A percentile compares a stretch with the other conserved stretches of the same genome.
These are phyloP conservation scores for Candida khao-thaluensis DNA, from an alignment of 805 yeast species.

Conservation along the genomic window DNA sequence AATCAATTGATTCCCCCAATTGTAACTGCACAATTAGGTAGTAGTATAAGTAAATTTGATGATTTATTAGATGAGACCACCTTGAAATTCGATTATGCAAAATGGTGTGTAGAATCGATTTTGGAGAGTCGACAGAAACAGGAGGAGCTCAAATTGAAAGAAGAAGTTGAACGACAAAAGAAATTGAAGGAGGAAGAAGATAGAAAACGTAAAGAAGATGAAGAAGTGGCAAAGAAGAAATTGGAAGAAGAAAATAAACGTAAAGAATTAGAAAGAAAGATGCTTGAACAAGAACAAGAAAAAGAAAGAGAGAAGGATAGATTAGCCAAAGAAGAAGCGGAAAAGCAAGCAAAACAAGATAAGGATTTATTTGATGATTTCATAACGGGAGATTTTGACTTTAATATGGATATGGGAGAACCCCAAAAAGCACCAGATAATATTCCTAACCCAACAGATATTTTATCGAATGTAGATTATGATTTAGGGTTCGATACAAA, in stretches of 20 bases:
- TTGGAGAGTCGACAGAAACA: slow-evolving; percentile 42
- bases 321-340: slow-evolving; percentile 19
- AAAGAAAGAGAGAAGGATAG: slow-evolving; percentile 17
- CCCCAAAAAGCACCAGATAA: slow-evolving; percentile 10
- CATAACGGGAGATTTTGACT: slow-evolving; percentile 18
- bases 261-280: slow-evolving; percentile 20
- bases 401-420: slow-evolving; percentile 17
- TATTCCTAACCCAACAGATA: slow-evolving; percentile 17
- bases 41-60: slow-evolving; percentile 37
- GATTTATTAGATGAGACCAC: slow-evolving; percentile 43
- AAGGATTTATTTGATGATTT: slow-evolving; percentile 17
- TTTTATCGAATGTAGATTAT: slow-evolving; percentile 15
- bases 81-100: slow-evolving; percentile 40
- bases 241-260: slow-evolving; percentile 19
- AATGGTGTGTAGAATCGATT: slow-evolving; percentile 45
- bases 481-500: slow-evolving; percentile 8
- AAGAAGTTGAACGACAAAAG: slow-evolving; percentile 24
- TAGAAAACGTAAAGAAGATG: slow-evolving; percentile 17
- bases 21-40: slow-evolving; percentile 34
- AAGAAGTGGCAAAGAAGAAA: slow-evolving; percentile 14
- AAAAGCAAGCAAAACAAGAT: slow-evolving; percentile 14
- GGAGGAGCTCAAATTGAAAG: slow-evolving; percentile 38
- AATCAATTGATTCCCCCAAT: slow-evolving; percentile 40
- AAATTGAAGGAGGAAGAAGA: slow-evolving; percentile 23
- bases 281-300: slow-evolving; percentile 27